Evolutionary conservation across 345 rosid species (phyloP), one percentile per base, ranked within the genome.

Genomic region (Microthlaspi erraticum): DNA sequence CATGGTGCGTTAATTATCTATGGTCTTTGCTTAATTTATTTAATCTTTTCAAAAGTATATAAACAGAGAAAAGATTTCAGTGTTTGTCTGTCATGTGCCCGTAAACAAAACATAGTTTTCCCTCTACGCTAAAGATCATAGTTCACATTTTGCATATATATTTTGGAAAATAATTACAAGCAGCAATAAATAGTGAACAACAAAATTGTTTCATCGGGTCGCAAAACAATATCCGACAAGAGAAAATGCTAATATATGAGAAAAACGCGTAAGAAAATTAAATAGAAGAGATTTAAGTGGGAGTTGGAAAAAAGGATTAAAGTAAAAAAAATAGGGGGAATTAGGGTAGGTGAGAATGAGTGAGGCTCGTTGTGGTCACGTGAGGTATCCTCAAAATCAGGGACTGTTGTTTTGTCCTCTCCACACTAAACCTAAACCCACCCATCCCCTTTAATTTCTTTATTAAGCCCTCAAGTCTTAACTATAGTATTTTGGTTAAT

Each of bases 371-470:
- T 20, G 78, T 42, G 69, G 65, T 75, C 79, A 75, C 74, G 79
- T 75, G 79, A 75, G 74, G 38, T 8, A 44, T 62, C 79, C 74
- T 75, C 79, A 68, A 75, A 68, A 75, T 62, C 64, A 75, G 79
- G 79, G 59, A 53, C 55, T 53, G 29, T 68, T 68, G 74, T 75
- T 75, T 75, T 68, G 62, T 67, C 68, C 31, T 51, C 68, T 60
- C 13, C 62, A 51, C 37, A 4, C 45, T 62, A 34, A 43, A 60
- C 78, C 43, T 68, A 68, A 75, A 62, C 74, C 64, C 45, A 75
- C 69, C 37, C 59, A 68, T 68, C 38, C 64, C 11, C 18, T 8
- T 43, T 0, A 0, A 16, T 60, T 60, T 60, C 17, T 72, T 64
- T 64, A 56, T 37, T 29, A 26, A 72, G 14, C 53, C n/a, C n/a